Percentiles rank a stretch among this genome's conserved stretches.
Conservation (phyloP, 306 rosid species). For the Fragaria nilgerrensis region DNA sequence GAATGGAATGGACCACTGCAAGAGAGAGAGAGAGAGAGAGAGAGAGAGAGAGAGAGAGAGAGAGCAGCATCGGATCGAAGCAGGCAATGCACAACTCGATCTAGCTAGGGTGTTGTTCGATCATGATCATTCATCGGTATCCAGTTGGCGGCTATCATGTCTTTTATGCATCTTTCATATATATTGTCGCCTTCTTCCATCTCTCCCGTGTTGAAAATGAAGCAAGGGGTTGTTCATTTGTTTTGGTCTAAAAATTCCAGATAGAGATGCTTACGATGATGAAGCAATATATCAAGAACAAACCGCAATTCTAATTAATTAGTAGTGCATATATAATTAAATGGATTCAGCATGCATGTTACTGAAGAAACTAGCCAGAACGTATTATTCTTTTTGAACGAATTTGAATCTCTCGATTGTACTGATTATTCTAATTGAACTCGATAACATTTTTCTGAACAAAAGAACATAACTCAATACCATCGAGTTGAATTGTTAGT, state of each 20-base stretch:
- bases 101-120: background rate
- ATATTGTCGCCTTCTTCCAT: background rate
- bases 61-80: background rate
- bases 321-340: background rate
- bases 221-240: background rate
- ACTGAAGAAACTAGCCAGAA: background rate
- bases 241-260: background rate
- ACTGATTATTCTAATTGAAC: background rate
- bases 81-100: background rate
- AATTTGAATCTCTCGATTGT: background rate
- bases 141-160: conserved; percentile 5
- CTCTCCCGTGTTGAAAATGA: background rate
- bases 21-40: too few species aligned
- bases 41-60: background rate
- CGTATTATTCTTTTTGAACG: background rate
- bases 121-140: background rate
- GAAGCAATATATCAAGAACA: background rate
- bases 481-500: background rate
- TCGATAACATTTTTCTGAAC: background rate
- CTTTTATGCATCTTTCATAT: background rate
- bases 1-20: conserved; percentile 9
- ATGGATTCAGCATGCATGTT: background rate
- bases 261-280: background rate
- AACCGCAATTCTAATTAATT: background rate
- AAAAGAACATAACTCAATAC: too few species aligned